Evolutionary conservation across 2,329 filamentous ascomycete species (phyloP).

Genomic region (Lachnellula arida): DNA sequence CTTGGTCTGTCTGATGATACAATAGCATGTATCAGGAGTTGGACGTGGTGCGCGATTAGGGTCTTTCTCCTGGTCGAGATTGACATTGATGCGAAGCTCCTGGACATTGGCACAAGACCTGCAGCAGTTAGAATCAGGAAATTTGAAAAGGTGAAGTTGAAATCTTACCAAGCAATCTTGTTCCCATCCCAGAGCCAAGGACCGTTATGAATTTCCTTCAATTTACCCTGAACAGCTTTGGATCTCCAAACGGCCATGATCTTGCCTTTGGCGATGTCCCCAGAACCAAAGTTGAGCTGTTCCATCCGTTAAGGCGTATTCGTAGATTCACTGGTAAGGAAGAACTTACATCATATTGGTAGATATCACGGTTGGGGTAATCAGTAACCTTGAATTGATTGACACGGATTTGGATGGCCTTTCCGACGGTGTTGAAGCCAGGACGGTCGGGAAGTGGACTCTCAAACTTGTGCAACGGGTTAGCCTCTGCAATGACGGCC

Average conservation of each 20-base stretch:
- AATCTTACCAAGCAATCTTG: constrained; percentile 74
- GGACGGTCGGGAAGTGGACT: constrained; percentile 40
- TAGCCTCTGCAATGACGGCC: constrained; percentile 14
- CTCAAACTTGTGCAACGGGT: constrained; percentile 21
- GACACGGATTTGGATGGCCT: constrained; percentile 49
- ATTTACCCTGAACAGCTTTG: constrained; percentile 48
- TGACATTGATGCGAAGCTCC: constrained; percentile 55
- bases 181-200: constrained; percentile 75
- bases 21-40: constrained; percentile 44
- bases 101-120: constrained; percentile 37
- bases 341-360: constrained; percentile 77
- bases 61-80: constrained; percentile 64
- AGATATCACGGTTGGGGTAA: constrained; percentile 58
- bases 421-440: constrained; percentile 54
- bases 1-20: constrained; percentile 63
- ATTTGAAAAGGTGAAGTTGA: not conserved
- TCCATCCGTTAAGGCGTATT: constrained; percentile 5
- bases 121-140: constrained; percentile 4
- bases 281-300: constrained; percentile 62
- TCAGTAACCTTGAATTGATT: constrained; percentile 71
- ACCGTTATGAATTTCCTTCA: constrained; percentile 41
- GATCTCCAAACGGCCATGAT: constrained; percentile 75
- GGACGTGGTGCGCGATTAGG: constrained; percentile 19
- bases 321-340: not conserved
- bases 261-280: constrained; percentile 57